Evolutionary conservation across 2,329 filamentous ascomycete genomes (phyloP).

Genomic region (Celoporthe dispersa): DNA sequence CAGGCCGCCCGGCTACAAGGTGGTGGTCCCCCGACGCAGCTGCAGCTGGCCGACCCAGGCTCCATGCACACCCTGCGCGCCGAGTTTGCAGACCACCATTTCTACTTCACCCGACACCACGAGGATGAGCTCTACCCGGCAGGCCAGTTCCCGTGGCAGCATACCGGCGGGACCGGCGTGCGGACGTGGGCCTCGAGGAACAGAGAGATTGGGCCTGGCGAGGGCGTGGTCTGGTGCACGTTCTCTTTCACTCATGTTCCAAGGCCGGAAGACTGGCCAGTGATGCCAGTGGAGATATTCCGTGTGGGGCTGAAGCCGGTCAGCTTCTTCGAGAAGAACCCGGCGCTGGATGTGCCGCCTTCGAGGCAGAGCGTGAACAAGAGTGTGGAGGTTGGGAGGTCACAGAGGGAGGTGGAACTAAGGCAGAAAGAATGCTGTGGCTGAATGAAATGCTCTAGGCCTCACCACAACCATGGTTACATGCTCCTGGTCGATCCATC

Average conservation of each 20-base stretch:
- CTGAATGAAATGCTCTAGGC: background rate
- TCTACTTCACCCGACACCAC: constrained; percentile 60
- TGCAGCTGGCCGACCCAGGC: constrained; percentile 57
- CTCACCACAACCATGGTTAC: background rate
- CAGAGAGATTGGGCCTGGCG: constrained; percentile 29
- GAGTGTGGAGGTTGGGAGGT: constrained; percentile 13
- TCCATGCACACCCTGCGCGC: constrained; percentile 61
- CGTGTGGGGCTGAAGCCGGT: constrained; percentile 53
- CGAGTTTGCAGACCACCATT: constrained; percentile 61
- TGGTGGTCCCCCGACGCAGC: constrained; percentile 58
- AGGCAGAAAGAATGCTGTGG: constrained; percentile 15
- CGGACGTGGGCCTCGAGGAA: constrained; percentile 52
- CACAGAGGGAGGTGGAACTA: constrained; percentile 17
- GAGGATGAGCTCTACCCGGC: constrained; percentile 65
- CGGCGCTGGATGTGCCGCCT: constrained; percentile 42
- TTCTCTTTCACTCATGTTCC: constrained; percentile 58
- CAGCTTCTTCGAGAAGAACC: constrained; percentile 57
- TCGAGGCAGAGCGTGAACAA: constrained; percentile 3
- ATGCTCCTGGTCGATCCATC: background rate
- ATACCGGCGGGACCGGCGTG: constrained; percentile 46
- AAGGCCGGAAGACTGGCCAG: constrained; percentile 60
- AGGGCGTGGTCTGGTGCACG: constrained; percentile 25
- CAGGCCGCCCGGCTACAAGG: constrained; percentile 55
- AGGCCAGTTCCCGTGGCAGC: constrained; percentile 64
- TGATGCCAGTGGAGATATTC: constrained; percentile 63